Base-by-base conservation (phyloP, 306 rosid genomes). In the Trichosanthes truncata region DNA sequence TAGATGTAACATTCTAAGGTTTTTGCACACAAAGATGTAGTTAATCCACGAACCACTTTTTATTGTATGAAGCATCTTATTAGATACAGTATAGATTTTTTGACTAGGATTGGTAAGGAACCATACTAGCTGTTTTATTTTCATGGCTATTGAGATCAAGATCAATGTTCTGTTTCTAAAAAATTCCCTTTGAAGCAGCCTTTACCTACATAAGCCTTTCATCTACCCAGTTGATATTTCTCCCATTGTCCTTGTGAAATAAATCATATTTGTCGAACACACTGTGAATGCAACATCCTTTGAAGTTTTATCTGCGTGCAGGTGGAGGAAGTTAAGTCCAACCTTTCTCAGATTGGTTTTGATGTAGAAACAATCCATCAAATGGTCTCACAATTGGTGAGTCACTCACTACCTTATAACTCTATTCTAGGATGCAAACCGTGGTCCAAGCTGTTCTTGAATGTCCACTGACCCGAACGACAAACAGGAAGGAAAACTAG, bases 271-370 rank as follows among this genome's bases (percentile, higher is more conserved):
- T 14, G 6, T 38, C 4, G 26, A 38, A 18, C 6, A 43, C 38
- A 4, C 51, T 9, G 36, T 55, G 46, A 20, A 41, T 14, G 55
- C 40, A 43, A 31, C 14, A 71, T 73, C 40, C 25, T 77, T 53
- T 53, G 41, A 60, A 60, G 25, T 29, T 4, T 75, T 73, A 36
- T 80, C 66, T 69, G 43, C 20, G 17, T 81, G 62, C 85, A 91
- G 98, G 98, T 93, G 80, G 84, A 75, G 78, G 93, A 86, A 65
- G 91, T 87, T 79, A 91, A 89, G 81, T 89, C 91, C 79, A 80
- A 80, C 81, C 91, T 93, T 83, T 93, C 93, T 79, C 90, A 86
- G 81, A 91, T 93, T 82, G 97, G 92, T 74, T 80, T 79, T 80
- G 85, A 83, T 73, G 89, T 89, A 51, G 92, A 82, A 43, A 41